These are phyloP conservation scores for Beta vulgaris DNA, from an alignment of 148 eudicot species.

Conservation along the genomic window DNA sequence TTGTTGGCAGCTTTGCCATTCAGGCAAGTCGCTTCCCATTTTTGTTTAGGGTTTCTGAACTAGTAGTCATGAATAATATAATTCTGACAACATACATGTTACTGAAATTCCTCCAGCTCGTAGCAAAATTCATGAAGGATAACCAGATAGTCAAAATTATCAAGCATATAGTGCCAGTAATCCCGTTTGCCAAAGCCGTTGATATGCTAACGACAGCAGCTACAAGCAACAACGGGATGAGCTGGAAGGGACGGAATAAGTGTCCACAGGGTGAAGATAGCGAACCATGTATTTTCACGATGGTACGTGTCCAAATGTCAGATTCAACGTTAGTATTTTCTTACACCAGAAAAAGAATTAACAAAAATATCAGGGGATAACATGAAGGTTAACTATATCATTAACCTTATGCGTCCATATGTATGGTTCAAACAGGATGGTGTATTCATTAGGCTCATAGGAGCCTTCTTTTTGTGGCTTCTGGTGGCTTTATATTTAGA, in stretches of 20 bases:
- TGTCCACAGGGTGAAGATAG: slow-evolving; percentile 33
- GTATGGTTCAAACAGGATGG: slow-evolving; percentile 42
- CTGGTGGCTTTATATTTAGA: slow-evolving; percentile 70
- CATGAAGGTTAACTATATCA: background rate
- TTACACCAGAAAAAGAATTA: background rate
- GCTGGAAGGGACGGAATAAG: slow-evolving; percentile 48
- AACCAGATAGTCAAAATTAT: slow-evolving; percentile 39
- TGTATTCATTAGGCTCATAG: slow-evolving; percentile 47
- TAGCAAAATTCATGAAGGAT: background rate
- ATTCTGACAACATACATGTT: background rate
- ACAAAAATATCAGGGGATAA: background rate
- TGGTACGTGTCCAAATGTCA: slow-evolving; percentile 36
- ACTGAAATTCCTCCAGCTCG: background rate
- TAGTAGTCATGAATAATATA: background rate
- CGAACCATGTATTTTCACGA: slow-evolving; percentile 45
- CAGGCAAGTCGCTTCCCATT: slow-evolving; percentile 48
- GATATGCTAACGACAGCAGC: slow-evolving; percentile 45
- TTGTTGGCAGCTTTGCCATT: slow-evolving; percentile 42
- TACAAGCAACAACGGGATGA: slow-evolving; percentile 36
- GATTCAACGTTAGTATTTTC: background rate
- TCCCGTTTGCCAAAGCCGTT: slow-evolving; percentile 48
- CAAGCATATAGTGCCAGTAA: slow-evolving; percentile 60
- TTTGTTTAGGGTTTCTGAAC: background rate
- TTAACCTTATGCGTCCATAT: background rate
- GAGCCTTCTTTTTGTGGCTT: slow-evolving; percentile 53